Conservation (phyloP, 2,329 filamentous ascomycete species). For the Sordariomycetes sp. region DNA sequence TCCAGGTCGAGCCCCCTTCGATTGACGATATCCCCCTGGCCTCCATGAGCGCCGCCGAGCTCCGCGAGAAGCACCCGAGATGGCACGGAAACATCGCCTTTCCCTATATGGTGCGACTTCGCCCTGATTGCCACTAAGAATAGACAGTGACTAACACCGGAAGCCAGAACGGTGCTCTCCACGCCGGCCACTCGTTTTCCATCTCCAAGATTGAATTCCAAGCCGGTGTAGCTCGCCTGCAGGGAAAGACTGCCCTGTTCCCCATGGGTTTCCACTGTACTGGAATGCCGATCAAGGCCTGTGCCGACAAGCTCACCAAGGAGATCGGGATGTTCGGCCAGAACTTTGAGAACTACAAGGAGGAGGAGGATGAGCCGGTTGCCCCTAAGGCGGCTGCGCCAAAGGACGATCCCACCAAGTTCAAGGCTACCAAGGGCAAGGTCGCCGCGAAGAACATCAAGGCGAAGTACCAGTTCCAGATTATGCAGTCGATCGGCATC, state of each 20-base stretch:
- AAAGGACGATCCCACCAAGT: conserved; percentile 83
- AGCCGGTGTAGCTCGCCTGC: conserved; percentile 77
- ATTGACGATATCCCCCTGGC: conserved; percentile 66
- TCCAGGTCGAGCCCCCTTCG: conserved; percentile 78
- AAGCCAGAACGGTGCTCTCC: conserved; percentile 81
- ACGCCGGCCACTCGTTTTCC: conserved; percentile 88
- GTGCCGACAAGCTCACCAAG: conserved; percentile 84
- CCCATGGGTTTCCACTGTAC: conserved; percentile 89
- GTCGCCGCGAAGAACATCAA: conserved; percentile 81
- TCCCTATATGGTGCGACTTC: conserved; percentile 19
- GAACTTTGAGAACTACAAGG: conserved; percentile 68
- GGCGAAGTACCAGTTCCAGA: conserved; percentile 92
- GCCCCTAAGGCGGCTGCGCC: conserved; percentile 49
- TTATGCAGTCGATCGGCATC: conserved; percentile 86
- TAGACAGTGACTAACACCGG: not conserved
- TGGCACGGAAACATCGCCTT: conserved; percentile 60
- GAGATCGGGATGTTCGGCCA: conserved; percentile 84
- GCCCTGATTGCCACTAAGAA: conserved; percentile 13
- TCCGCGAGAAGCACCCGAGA: conserved; percentile 76
- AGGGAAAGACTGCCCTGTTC: conserved; percentile 78
- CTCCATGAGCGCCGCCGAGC: conserved; percentile 60
- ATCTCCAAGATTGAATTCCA: conserved; percentile 90
- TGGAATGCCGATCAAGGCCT: conserved; percentile 96
- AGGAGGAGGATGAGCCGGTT: conserved; percentile 37
- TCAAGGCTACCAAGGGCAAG: conserved; percentile 87